phyloP scores from a whole-genome alignment of 2,329 filamentous ascomycete genomes.

The Phoma herbarum region DNA sequence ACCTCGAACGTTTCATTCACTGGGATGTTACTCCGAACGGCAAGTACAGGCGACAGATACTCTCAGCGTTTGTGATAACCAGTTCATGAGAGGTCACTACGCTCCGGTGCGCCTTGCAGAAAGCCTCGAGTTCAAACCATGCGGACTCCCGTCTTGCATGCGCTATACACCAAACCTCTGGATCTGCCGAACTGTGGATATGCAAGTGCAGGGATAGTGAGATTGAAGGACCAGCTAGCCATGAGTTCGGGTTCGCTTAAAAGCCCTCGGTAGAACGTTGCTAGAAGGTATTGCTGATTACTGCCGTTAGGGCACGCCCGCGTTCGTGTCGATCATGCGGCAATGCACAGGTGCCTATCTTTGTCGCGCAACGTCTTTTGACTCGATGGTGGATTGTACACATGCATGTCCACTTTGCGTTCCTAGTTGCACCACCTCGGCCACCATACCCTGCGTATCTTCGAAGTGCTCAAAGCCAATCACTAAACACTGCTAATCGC shows the following conservation, averaged over 20 bases:
- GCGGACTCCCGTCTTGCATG: not conserved
- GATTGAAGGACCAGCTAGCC: constrained; percentile 6
- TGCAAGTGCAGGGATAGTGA: not conserved
- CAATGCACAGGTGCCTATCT: not conserved
- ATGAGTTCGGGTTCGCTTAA: constrained; percentile 8
- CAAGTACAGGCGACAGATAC: not conserved
- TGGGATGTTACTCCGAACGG: not conserved
- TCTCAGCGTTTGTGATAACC: not conserved
- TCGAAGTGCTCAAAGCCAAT: not conserved
- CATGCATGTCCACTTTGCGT: not conserved
- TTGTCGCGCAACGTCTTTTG: not conserved
- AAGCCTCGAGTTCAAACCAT: constrained; percentile 1
- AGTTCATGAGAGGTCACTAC: not conserved
- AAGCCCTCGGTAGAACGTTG: not conserved
- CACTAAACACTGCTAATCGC: not conserved
- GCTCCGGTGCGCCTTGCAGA: constrained; percentile 12
- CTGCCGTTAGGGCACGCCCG: not conserved
- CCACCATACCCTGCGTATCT: not conserved
- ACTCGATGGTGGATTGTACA: not conserved
- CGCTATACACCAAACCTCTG: not conserved
- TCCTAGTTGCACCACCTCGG: not conserved
- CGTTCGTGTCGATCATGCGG: constrained; percentile 8
- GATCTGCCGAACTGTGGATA: not conserved
- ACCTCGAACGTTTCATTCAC: not conserved
- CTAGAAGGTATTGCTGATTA: constrained; percentile 14